phyloP scores from a whole-genome alignment of 352 stramenopile species.

The Pythium plurisporium region DNA sequence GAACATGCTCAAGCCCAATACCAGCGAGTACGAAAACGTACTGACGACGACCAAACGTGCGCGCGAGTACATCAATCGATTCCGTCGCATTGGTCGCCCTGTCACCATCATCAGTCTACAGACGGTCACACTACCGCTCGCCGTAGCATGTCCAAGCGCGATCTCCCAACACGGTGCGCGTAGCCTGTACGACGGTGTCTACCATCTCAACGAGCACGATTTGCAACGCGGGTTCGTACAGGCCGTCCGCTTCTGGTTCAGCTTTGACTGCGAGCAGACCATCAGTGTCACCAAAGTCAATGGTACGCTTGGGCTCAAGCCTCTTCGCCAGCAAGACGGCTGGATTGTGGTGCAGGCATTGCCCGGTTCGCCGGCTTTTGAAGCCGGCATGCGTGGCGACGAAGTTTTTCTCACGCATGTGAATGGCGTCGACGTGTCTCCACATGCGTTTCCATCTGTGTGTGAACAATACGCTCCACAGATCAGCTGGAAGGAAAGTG shows the following conservation, averaged over 20 bases:
- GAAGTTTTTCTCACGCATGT: conserved; percentile 80
- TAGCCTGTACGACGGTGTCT: conserved; percentile 63
- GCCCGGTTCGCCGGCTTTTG: conserved; percentile 53
- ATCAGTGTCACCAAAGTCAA: conserved; percentile 77
- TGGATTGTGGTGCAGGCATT: conserved; percentile 75
- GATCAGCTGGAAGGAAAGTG: conserved; percentile 68
- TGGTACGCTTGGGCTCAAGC: conserved; percentile 60
- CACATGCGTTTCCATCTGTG: conserved; percentile 60
- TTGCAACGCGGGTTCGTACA: conserved; percentile 58
- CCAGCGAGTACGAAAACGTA: conserved; percentile 58
- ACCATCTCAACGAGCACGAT: conserved; percentile 45
- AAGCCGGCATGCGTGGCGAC: conserved; percentile 66
- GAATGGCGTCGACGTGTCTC: conserved; percentile 74
- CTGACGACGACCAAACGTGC: conserved; percentile 59
- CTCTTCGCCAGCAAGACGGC: conserved; percentile 66
- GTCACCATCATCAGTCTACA: conserved; percentile 73
- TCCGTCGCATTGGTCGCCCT: conserved; percentile 43
- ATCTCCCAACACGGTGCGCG: conserved; percentile 56
- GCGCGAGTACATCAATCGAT: conserved; percentile 61
- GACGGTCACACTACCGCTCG: conserved; percentile 51
- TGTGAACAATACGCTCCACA: conserved; percentile 24
- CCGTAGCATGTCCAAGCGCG: conserved; percentile 53
- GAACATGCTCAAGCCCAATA: conserved; percentile 29
- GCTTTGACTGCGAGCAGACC: conserved; percentile 74
- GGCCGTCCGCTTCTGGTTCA: conserved; percentile 72